phyloP scores from a whole-genome alignment of 1,284 basidiomycete genomes.

The Austroboletus rostrupii region DNA sequence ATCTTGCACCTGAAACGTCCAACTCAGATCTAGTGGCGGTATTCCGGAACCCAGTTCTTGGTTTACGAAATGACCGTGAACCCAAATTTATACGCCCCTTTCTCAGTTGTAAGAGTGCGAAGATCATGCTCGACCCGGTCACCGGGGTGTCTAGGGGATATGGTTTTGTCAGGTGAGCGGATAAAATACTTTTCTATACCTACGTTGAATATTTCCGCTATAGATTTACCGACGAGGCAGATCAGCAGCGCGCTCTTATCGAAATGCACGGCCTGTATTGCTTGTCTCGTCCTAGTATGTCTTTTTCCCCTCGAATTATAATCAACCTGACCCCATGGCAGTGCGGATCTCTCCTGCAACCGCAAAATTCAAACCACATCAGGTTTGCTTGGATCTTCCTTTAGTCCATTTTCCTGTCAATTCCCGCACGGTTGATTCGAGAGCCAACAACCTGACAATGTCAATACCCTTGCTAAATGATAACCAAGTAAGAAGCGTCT shows the following conservation, averaged over 20 bases:
- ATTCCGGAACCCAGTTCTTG: constrained; percentile 79
- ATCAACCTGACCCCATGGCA: constrained; percentile 34
- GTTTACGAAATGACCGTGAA: constrained; percentile 74
- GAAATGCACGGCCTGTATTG: constrained; percentile 90
- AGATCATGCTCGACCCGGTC: constrained; percentile 88
- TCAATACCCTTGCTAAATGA: constrained; percentile 43
- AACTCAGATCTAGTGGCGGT: constrained; percentile 88
- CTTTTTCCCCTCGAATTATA: constrained; percentile 6
- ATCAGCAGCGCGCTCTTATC: constrained; percentile 82
- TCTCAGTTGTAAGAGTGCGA: constrained; percentile 86
- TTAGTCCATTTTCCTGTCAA: constrained; percentile 44
- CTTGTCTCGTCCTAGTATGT: constrained; percentile 77
- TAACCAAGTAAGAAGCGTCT: constrained; percentile 56
- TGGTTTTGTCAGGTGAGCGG: constrained; percentile 76
- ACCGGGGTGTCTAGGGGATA: constrained; percentile 88
- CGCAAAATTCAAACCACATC: constrained; percentile 72
- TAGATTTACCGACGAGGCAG: constrained; percentile 81
- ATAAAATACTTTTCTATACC: neutral
- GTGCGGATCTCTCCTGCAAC: constrained; percentile 90
- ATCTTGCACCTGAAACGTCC: constrained; percentile 84
- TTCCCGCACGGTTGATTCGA: constrained; percentile 29
- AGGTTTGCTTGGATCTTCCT: constrained; percentile 44
- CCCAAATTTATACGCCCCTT: constrained; percentile 84
- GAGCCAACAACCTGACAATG: constrained; percentile 37
- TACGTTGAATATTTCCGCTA: constrained; percentile 6